Conservation (phyloP, 805 yeast genomes). For the Blastobotrys terrestris region DNA sequence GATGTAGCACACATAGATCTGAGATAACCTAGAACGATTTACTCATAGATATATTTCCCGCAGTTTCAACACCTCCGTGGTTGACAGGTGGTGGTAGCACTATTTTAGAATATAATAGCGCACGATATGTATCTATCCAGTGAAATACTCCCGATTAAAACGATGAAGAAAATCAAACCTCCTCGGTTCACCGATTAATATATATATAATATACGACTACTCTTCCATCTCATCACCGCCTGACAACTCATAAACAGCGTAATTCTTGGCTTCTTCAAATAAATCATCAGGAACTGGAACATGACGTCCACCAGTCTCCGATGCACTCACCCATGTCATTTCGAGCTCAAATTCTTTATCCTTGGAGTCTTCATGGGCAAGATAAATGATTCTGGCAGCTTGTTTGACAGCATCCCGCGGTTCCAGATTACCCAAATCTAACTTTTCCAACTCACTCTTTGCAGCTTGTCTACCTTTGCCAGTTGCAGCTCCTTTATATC, state of each 20-base stretch:
- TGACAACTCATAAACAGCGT: conserved; percentile 76
- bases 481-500: conserved; percentile 93
- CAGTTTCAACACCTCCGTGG: no score
- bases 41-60: no score
- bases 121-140: no score
- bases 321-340: conserved; percentile 75
- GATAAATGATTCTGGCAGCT: conserved; percentile 88
- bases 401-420: conserved; percentile 82
- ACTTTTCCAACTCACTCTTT: conserved; percentile 89
- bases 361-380: conserved; percentile 96
- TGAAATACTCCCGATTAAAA: no score
- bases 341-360: conserved; percentile 97
- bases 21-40: no score
- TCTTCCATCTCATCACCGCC: conserved; percentile 66
- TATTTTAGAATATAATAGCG: no score
- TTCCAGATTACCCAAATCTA: conserved; percentile 61
- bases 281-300: conserved; percentile 73
- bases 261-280: conserved; percentile 73
- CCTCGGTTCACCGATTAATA: not conserved
- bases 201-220: conserved; percentile 23
- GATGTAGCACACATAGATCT: no score
- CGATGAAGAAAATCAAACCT: no score
- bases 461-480: conserved; percentile 99
- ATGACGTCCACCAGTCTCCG: conserved; percentile 76
- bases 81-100: no score